Base-by-base conservation (phyloP, 257 asterid genomes). In the Vinca minor region DNA sequence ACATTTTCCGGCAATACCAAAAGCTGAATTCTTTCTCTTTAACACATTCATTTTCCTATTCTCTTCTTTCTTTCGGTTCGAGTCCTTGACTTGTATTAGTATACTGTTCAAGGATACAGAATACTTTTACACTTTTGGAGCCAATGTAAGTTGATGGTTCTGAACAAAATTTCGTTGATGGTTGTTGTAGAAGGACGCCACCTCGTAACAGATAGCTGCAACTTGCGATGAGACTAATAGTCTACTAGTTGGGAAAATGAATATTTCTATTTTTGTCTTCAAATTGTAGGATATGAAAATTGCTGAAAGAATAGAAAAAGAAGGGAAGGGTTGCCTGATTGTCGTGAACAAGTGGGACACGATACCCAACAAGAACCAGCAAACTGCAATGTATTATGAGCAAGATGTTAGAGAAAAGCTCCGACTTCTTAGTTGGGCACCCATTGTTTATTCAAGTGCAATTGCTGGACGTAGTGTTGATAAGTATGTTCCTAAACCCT, bases 291-390 rank as follows among this genome's bases (percentile, higher is more conserved):
- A 92, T 73, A 80, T 64, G 81, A 92, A 82, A 85, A 92, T 92
- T 77, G 96, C 98, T 66, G 98, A 89, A 74, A 84, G 74, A 70
- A 87, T 92, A 73, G 96, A 89, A 68, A 77, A 69, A 63, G 98
- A 92, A 87, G 98, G 98, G 60, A 92, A 92, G 73, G 98, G 96
- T 65, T 89, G 98, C 82, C 74, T 92, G 39, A 82, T 92, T 60
- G 98, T 92, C 65, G 98, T 92, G 74, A 92, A 92, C 83, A 92
- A 92, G 84, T 92, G 98, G 98, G 98, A 92, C 78, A 92, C 98
- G 6, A 89, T 92, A 62, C 98, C 98, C 63, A 85, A 80, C 68
- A 92, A 89, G 73, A 85, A 78, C 78, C 98, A 89, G 71, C 84
- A 85, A 81, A 92, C 96, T 38, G 75, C 93, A 41, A 41, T 67